phyloP scores from a whole-genome alignment of 225 moss, liverwort and hornwort species.

The Ulota crispa region DNA sequence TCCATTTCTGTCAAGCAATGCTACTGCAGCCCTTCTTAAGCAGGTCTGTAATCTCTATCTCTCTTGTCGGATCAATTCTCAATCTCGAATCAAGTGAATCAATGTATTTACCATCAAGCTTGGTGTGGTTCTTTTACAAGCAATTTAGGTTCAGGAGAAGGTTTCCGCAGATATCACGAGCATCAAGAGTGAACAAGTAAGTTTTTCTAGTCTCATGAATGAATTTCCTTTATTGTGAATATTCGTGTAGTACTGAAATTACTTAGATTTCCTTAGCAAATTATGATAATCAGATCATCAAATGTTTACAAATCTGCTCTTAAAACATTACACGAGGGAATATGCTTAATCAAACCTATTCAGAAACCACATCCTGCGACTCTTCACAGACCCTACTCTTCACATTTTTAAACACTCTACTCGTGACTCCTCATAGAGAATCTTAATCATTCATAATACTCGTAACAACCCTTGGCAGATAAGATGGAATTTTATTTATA shows the following conservation, averaged over 20 bases:
- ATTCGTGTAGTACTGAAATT: neutral
- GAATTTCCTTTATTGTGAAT: neutral
- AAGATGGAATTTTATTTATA: no score
- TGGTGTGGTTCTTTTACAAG: conserved; percentile 6
- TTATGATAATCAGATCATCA: no score
- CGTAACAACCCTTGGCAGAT: no score
- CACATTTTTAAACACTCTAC: no score
- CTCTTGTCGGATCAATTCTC: neutral
- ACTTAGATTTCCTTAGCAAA: no score
- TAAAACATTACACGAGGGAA: no score
- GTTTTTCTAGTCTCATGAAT: neutral
- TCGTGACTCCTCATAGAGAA: no score
- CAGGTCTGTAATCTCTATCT: conserved; percentile 45
- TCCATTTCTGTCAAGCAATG: conserved; percentile 74
- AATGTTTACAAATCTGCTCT: no score
- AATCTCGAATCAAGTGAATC: neutral
- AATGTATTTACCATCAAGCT: conserved; percentile 1
- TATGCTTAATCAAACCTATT: no score
- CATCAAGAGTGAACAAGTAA: conserved; percentile 85
- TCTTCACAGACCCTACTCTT: no score
- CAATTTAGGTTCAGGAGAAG: conserved; percentile 71
- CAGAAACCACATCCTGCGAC: no score
- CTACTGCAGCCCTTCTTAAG: conserved; percentile 70
- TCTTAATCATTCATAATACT: no score
- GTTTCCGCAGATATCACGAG: conserved; percentile 58